phyloP scores from a whole-genome alignment of 768 basidiomycete species.

The Scleroderma citrinum region DNA sequence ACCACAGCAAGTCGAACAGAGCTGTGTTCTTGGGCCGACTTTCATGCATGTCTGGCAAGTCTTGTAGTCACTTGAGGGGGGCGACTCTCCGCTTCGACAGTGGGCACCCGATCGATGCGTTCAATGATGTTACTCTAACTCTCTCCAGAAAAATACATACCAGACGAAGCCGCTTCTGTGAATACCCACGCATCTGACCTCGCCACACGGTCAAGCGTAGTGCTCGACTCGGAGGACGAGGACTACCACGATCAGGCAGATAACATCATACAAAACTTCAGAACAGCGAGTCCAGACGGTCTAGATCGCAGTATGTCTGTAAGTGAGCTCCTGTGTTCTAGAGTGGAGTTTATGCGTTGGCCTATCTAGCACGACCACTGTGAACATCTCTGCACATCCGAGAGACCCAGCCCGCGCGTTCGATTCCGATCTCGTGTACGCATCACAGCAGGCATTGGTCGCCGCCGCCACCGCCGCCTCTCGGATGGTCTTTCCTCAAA shows the following conservation, averaged over 20 bases:
- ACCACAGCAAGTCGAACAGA: too few relatives aligned
- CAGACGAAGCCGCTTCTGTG: neutral
- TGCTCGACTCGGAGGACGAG: conserved; percentile 13
- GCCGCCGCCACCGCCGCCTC: conserved; percentile 33
- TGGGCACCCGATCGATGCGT: too few relatives aligned
- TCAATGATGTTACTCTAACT: too few relatives aligned
- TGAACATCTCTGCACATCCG: neutral
- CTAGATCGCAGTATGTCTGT: neutral
- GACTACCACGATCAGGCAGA: conserved; percentile 5
- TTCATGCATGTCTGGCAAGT: neutral
- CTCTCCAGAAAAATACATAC: neutral
- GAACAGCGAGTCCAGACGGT: neutral
- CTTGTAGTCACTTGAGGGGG: neutral
- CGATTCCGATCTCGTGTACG: conserved; percentile 73
- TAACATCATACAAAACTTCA: neutral
- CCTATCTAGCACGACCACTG: conserved; percentile 10
- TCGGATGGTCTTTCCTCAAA: conserved; percentile 20
- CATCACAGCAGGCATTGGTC: conserved; percentile 67
- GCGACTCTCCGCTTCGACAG: neutral
- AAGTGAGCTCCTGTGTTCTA: too few relatives aligned
- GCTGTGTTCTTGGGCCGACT: too few relatives aligned
- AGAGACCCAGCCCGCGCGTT: conserved; percentile 32
- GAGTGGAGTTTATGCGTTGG: conserved; percentile 5
- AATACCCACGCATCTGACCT: neutral
- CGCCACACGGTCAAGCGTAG: neutral